These are phyloP conservation scores for Fusarium virguliforme DNA, from an alignment of 2,329 filamentous ascomycete genomes.

Conservation along the genomic window DNA sequence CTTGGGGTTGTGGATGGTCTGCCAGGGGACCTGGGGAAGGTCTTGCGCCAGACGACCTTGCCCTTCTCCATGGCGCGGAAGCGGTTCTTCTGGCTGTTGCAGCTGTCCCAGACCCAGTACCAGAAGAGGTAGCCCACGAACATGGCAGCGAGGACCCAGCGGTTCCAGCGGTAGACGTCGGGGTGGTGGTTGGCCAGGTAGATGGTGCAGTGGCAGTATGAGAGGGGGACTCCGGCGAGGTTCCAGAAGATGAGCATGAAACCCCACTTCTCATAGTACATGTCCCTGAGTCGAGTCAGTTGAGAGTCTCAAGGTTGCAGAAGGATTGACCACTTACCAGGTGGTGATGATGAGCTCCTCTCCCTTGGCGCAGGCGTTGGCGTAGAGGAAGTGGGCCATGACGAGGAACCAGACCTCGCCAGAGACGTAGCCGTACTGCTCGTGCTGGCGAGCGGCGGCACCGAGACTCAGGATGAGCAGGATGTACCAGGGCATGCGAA, in stretches of 20 bases:
- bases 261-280: conserved; percentile 97
- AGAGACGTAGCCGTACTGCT: conserved; percentile 87
- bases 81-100: conserved; percentile 94
- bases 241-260: conserved; percentile 99
- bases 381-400: conserved; percentile 92
- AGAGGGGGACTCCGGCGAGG: conserved; percentile 89
- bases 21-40: conserved; percentile 94
- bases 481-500: conserved; percentile 93
- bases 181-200: conserved; percentile 90
- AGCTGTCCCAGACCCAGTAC: conserved; percentile 94
- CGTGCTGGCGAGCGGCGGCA: conserved; percentile 86
- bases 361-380: conserved; percentile 92
- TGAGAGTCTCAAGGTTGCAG: neutral
- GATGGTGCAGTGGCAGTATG: conserved; percentile 94
- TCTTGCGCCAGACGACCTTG: conserved; percentile 77
- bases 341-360: conserved; percentile 92
- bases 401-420: conserved; percentile 88
- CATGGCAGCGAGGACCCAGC: conserved; percentile 74
- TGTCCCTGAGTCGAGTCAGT: conserved; percentile 70
- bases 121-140: conserved; percentile 83
- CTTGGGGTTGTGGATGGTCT: conserved; percentile 84
- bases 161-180: conserved; percentile 83
- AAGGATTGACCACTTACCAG: conserved; percentile 64
- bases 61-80: conserved; percentile 88
- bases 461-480: conserved; percentile 84